These are phyloP conservation scores for Diutina rugosa DNA, from an alignment of 1,139 yeast genomes.

Conservation along the genomic window DNA sequence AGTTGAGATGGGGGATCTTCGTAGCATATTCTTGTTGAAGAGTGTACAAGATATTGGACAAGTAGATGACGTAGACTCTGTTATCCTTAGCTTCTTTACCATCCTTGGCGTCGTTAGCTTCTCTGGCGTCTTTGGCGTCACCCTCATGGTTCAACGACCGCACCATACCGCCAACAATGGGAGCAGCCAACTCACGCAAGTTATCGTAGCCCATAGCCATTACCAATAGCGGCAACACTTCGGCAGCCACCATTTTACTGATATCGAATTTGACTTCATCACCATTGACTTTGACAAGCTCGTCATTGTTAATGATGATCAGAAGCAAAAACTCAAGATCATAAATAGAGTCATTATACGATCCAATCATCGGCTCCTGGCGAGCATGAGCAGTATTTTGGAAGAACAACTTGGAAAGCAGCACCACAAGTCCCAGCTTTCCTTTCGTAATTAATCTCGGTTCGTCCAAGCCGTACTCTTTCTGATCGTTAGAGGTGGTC, in stretches of 20 bases:
- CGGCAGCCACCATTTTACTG: slow-evolving; percentile 44
- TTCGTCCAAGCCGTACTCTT: slow-evolving; percentile 26
- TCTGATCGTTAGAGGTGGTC: slow-evolving; percentile 7
- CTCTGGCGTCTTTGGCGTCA: slow-evolving; percentile 23
- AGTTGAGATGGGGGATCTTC: slow-evolving; percentile 24
- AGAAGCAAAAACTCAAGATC: slow-evolving; percentile 53
- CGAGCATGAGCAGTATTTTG: slow-evolving; percentile 11
- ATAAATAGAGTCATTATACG: slow-evolving; percentile 18
- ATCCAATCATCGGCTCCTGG: neutral
- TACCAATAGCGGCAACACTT: slow-evolving; percentile 44
- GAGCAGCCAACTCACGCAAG: slow-evolving; percentile 14
- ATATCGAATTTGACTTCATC: slow-evolving; percentile 30
- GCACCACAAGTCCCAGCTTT: slow-evolving; percentile 36
- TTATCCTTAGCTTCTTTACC: slow-evolving; percentile 10
- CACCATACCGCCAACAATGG: slow-evolving; percentile 31
- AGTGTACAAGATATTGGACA: slow-evolving; percentile 49
- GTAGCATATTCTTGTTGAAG: slow-evolving; percentile 11
- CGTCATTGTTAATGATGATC: slow-evolving; percentile 47
- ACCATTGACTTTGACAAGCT: slow-evolving; percentile 23
- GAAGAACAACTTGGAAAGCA: slow-evolving; percentile 40
- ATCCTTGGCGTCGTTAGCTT: slow-evolving; percentile 37
- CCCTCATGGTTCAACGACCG: slow-evolving; percentile 16
- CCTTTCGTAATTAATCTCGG: slow-evolving; percentile 34
- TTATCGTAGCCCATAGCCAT: slow-evolving; percentile 24
- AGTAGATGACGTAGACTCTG: slow-evolving; percentile 18